Base-by-base conservation (phyloP, 192 early-diverging fungal genomes). In the Coemansia erecta region DNA sequence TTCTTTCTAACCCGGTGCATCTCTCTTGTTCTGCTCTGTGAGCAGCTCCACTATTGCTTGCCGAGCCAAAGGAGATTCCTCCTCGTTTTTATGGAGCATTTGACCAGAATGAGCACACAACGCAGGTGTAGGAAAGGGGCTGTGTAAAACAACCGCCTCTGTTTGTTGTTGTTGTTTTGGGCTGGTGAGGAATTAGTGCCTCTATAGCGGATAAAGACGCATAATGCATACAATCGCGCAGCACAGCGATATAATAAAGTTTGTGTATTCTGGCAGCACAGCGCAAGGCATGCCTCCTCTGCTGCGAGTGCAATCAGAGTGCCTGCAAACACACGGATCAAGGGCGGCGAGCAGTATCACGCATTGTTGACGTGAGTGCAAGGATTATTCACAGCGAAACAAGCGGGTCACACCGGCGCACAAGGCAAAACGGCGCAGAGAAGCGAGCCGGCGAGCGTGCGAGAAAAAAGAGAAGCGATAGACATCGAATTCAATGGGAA, bases 161-260 rank as follows among this genome's bases (percentile, higher is more conserved):
- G 19, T 24, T 49, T 49, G 19, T 23, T 49, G n/a, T 9, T 15
- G 23, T 22, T 23, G 47, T 23, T 49, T 19, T 22, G 19, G 21
- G 47, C 17, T 23, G 23, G 23, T 13, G 23, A 49, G 23, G 21
- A 19, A 49, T 23, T 12, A 26, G 17, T 23, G 44, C 12, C 13
- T 18, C 22, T 22, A 14, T 23, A 49, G 21, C 47, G 47, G 47
- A 49, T 49, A 49, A 49, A 49, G 47, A 49, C 9, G 12, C 4
- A 49, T 19, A 13, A 49, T 49, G 47, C 47, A 49, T 13, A 49
- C 47, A 49, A 49, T 49, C 47, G 21, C 47, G 23, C 21, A 49
- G 19, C 12, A 23, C 47, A 12, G 13, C 23, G 19, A 24, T 49
- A 13, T 37, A 37, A 37, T 37, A 37, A 37, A 9, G 35, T 37